phyloP scores from a whole-genome alignment of 805 yeast genomes.

The Kluyveromyces nonfermentans region DNA sequence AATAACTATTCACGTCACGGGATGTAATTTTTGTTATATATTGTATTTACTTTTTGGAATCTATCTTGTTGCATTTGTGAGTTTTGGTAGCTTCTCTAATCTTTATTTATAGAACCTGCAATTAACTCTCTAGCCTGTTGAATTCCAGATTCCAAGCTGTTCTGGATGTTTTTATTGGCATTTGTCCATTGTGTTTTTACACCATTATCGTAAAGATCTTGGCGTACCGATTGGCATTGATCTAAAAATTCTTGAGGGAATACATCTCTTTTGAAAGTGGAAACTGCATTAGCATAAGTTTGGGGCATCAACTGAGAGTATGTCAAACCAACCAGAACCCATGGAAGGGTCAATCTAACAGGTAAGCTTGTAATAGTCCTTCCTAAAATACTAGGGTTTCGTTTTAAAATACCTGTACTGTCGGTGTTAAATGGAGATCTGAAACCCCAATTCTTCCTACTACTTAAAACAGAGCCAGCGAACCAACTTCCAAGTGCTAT shows the following conservation, averaged over 20 bases:
- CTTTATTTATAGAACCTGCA: background rate
- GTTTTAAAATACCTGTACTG: constrained; percentile 6
- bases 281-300: constrained; percentile 16
- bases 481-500: constrained; percentile 22
- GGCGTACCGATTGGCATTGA: constrained; percentile 8
- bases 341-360: constrained; percentile 19
- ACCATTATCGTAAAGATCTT: constrained; percentile 7
- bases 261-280: constrained; percentile 11
- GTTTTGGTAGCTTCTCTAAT: background rate
- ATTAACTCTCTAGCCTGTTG: constrained; percentile 4
- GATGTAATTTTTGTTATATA: constrained; percentile 3
- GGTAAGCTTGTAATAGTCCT: constrained; percentile 18
- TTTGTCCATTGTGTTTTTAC: constrained; percentile 4
- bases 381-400: constrained; percentile 10
- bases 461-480: constrained; percentile 21
- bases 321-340: constrained; percentile 14
- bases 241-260: constrained; percentile 13
- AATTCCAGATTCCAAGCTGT: constrained; percentile 9
- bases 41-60: background rate
- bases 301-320: constrained; percentile 19
- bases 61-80: background rate
- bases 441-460: constrained; percentile 20
- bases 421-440: constrained; percentile 4
- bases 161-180: constrained; percentile 5
- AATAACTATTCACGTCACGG: constrained; percentile 2